Conservation (phyloP, 1,284 basidiomycete genomes). For the Lignosus rhinocerotis region DNA sequence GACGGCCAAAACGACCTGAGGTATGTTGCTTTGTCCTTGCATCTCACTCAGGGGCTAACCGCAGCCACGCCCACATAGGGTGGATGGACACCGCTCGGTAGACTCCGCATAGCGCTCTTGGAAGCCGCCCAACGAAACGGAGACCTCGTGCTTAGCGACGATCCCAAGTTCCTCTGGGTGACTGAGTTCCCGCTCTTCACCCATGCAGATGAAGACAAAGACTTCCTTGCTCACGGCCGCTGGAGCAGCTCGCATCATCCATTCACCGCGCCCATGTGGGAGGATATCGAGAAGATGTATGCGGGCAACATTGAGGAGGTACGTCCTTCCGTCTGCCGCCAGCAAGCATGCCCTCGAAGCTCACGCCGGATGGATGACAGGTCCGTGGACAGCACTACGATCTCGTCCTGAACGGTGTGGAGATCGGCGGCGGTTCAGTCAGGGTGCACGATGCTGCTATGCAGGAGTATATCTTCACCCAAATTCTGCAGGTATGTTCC, state of each 20-base stretch:
- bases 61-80: constrained; percentile 50
- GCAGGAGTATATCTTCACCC: constrained; percentile 82
- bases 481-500: constrained; percentile 73
- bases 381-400: constrained; percentile 96
- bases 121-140: constrained; percentile 63
- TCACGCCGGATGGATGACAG: constrained; percentile 36
- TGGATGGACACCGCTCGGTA: constrained; percentile 83
- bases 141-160: constrained; percentile 41
- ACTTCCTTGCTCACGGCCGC: constrained; percentile 78
- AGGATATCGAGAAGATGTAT: constrained; percentile 79
- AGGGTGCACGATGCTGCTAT: constrained; percentile 86
- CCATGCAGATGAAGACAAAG: constrained; percentile 85
- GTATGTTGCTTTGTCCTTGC: constrained; percentile 29
- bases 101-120: constrained; percentile 68
- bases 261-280: constrained; percentile 93
- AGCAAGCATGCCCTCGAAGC: not conserved
- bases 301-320: constrained; percentile 68
- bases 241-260: constrained; percentile 95
- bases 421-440: constrained; percentile 93
- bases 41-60: not conserved
- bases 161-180: constrained; percentile 91
- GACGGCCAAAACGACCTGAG: constrained; percentile 46
- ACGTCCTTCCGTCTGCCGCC: constrained; percentile 23
- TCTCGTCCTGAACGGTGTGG: constrained; percentile 92
- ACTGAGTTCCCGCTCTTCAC: constrained; percentile 97